A percentile compares a stretch with the other conserved stretches of the same genome.
phyloP scores from a whole-genome alignment of 2,329 filamentous ascomycete species.

The Mycosphaerella arachidis region DNA sequence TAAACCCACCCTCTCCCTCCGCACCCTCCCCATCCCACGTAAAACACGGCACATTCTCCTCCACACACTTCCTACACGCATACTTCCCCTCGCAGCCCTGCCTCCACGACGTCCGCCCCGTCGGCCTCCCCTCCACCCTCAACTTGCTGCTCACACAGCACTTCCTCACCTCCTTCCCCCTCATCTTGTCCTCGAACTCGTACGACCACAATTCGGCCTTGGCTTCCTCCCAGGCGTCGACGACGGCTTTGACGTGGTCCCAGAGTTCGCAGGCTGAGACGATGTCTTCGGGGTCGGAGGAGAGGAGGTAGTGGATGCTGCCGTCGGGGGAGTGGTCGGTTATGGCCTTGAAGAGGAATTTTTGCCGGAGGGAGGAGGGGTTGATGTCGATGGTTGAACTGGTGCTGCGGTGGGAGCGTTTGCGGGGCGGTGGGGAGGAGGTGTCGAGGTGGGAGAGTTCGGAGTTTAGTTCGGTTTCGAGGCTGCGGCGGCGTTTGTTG shows the following conservation, averaged over 20 bases:
- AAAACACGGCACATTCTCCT: slow-evolving; percentile 19
- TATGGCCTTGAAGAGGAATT: slow-evolving; percentile 22
- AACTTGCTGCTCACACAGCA: slow-evolving; percentile 24
- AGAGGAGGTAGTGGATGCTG: slow-evolving; percentile 12
- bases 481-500: not conserved
- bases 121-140: slow-evolving; percentile 9
- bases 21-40: slow-evolving; percentile 19
- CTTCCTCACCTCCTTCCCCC: not conserved
- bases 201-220: slow-evolving; percentile 22
- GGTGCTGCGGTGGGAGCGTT: not conserved
- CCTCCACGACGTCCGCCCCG: slow-evolving; percentile 20
- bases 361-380: slow-evolving; percentile 4
- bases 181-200: slow-evolving; percentile 20
- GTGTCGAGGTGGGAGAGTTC: slow-evolving; percentile 1
- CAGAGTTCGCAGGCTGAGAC: slow-evolving; percentile 19
- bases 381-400: not conserved
- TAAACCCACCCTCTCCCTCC: slow-evolving; percentile 11
- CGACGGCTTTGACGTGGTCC: slow-evolving; percentile 16
- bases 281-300: slow-evolving; percentile 9
- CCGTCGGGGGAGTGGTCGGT: slow-evolving; percentile 12
- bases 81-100: slow-evolving; percentile 21
- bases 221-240: slow-evolving; percentile 20
- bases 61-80: slow-evolving; percentile 26
- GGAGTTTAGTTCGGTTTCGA: not conserved
- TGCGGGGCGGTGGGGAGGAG: not conserved